phyloP scores from a whole-genome alignment of 805 yeast species.

The Candida namnaoensis region DNA sequence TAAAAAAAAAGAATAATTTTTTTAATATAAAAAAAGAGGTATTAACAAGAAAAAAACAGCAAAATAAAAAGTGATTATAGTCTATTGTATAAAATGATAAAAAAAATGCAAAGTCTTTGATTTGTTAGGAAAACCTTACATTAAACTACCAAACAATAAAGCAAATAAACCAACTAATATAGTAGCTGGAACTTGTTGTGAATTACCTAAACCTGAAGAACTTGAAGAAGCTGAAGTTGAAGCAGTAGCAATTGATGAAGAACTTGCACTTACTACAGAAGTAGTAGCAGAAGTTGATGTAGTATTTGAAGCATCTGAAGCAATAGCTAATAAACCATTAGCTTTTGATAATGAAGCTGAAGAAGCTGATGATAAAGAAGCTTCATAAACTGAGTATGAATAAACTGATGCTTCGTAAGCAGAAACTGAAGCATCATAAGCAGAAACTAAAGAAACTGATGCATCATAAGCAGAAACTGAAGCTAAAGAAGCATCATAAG shows the following conservation, averaged over 20 bases:
- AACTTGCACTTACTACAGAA: conserved; percentile 4
- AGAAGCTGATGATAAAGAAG: conserved; percentile 15
- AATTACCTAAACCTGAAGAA: conserved; percentile 23
- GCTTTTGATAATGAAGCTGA: conserved; percentile 22
- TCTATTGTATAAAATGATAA: too few relatives aligned
- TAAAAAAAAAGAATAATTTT: background rate
- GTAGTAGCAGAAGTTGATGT: conserved; percentile 15
- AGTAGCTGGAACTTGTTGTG: conserved; percentile 15
- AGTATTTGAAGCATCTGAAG: conserved; percentile 27
- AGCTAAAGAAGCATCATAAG: conserved; percentile 9
- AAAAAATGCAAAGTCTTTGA: too few relatives aligned
- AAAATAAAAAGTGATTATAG: too few relatives aligned
- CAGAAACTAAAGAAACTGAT: conserved; percentile 11
- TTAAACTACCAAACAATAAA: conserved; percentile 18
- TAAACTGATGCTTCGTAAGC: conserved; percentile 8
- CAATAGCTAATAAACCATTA: conserved; percentile 30
- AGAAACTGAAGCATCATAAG: conserved; percentile 13
- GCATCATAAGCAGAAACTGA: conserved; percentile 12
- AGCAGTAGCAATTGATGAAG: conserved; percentile 13
- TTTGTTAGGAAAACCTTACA: too few relatives aligned
- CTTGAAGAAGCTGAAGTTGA: conserved; percentile 18
- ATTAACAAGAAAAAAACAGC: too few relatives aligned
- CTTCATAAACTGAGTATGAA: conserved; percentile 12
- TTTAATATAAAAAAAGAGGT: background rate
- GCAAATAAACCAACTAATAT: conserved; percentile 17